Base-by-base conservation (phyloP, 176 grass and related monocot species). In the Lolium perenne region DNA sequence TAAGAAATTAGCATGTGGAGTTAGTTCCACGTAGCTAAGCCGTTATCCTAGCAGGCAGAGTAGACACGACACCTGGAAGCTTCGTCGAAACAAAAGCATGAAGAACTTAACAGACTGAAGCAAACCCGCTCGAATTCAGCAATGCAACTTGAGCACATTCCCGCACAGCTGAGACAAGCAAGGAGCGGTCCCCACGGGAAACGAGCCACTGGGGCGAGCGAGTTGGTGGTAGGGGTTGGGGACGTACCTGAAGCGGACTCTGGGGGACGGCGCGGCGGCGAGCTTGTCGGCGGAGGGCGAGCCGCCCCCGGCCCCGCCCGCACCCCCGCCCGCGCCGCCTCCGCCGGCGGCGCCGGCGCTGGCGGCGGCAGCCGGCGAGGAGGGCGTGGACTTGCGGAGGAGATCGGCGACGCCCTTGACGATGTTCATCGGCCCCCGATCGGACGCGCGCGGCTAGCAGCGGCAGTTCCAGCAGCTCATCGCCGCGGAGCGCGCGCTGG, bases 381-480 rank as follows among this genome's bases (percentile, higher is more conserved):
- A 80, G 18, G 83, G 21, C 66, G 91, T 80, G 70, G 96, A 98
- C 88, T 93, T 98, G 84, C 91, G 86, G 86, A 98, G 92, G 81
- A 98, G 93, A 89, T 98, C 93, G 68, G 96, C 96, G 59, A 98
- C 96, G 29, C 96, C 96, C 84, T 94, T 95, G 12, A 98, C 91
- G 82, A 98, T 92, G 80, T 98, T 98, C 96, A 98, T 98, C 81
- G 81, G n/a, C 76, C 81, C 50, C 85, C 80, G 89, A 91, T 91
- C 68, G 75, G 25, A 80, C 47, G 89, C 57, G 13, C 47, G 89
- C 57, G 13, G 89, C 80, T 91, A 89, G 87, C 74, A 78, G 87
- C 55, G 2, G 76, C 63, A 83, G 84, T 67, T 67, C 89, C 43
- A 69, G 82, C 64, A 79, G 89, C 74, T 43, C 41, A 43, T 43